These are phyloP conservation scores for Pichia gijzeniarum DNA, from an alignment of 805 yeast genomes.

Conservation along the genomic window DNA sequence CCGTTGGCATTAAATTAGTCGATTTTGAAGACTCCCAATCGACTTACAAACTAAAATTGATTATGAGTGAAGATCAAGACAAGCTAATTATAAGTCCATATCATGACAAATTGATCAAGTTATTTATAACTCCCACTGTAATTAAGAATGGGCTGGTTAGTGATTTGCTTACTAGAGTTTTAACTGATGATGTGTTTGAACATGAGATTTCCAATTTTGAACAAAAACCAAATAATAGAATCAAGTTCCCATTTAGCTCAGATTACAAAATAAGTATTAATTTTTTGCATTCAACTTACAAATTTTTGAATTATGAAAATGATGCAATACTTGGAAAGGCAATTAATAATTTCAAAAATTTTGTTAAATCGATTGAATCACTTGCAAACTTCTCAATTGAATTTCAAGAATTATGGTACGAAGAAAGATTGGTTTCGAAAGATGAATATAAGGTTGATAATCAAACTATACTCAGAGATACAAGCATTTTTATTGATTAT, in stretches of 20 bases:
- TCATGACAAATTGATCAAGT: slow-evolving; percentile 28
- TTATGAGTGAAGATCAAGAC: slow-evolving; percentile 23
- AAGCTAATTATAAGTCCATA: slow-evolving; percentile 33
- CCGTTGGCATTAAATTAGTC: slow-evolving; percentile 31
- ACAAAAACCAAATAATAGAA: slow-evolving; percentile 18
- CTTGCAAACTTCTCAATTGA: slow-evolving; percentile 70
- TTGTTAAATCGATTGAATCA: slow-evolving; percentile 42
- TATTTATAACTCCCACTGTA: slow-evolving; percentile 27
- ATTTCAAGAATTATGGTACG: slow-evolving; percentile 70
- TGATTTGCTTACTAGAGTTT: slow-evolving; percentile 31
- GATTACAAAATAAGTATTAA: slow-evolving; percentile 71
- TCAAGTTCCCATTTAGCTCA: slow-evolving; percentile 54
- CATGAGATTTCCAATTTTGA: slow-evolving; percentile 15
- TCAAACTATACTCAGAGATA: slow-evolving; percentile 38
- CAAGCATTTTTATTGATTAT: slow-evolving; percentile 73
- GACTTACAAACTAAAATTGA: slow-evolving; percentile 19
- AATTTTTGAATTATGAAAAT: slow-evolving; percentile 69
- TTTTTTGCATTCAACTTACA: slow-evolving; percentile 63
- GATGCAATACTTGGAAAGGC: slow-evolving; percentile 36
- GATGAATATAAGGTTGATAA: slow-evolving; percentile 24
- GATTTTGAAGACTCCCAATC: background rate
- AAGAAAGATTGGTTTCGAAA: slow-evolving; percentile 30
- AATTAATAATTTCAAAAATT: slow-evolving; percentile 39
- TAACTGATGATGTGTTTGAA: slow-evolving; percentile 35
- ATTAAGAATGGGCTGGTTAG: slow-evolving; percentile 28